Conservation (phyloP, 495 filamentous ascomycete genomes). For the Aspergillus diversus region DNA sequence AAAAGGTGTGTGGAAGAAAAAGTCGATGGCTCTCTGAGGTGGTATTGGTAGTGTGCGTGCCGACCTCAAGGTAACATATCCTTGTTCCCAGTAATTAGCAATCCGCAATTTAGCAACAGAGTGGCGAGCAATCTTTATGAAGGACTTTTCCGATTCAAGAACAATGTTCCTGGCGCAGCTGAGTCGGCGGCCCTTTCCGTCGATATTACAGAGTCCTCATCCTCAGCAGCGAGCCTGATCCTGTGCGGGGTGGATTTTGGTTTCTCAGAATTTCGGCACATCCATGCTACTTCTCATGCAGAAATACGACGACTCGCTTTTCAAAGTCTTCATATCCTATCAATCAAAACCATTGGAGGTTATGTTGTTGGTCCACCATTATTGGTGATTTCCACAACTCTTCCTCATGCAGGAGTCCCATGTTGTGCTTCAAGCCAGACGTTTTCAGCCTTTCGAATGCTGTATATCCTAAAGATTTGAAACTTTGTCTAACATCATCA, state of each 20-base stretch:
- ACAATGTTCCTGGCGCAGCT: conserved; percentile 18
- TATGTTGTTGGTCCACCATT: no score
- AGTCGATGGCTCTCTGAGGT: not conserved
- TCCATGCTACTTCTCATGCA: conserved; percentile 6
- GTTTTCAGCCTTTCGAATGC: no score
- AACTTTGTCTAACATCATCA: no score
- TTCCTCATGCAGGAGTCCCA: no score
- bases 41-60: no score
- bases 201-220: conserved; percentile 11
- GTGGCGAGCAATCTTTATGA: conserved; percentile 5
- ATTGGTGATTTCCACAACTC: no score
- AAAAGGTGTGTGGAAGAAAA: conserved; percentile 1
- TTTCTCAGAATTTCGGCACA: conserved; percentile 3
- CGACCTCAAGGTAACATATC: not conserved
- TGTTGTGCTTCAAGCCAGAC: no score
- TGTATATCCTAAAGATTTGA: no score
- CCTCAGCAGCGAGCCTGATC: conserved; percentile 3
- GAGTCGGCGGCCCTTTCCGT: conserved; percentile 1
- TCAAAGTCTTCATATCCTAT: not conserved
- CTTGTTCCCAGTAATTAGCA: conserved; percentile 5
- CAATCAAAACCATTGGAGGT: no score
- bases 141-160: conserved; percentile 15
- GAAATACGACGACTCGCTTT: not conserved
- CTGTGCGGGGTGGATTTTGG: conserved; percentile 3
- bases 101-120: not conserved